Conservation (phyloP, 106 monocot genomes). For the Triglochin maritima region DNA sequence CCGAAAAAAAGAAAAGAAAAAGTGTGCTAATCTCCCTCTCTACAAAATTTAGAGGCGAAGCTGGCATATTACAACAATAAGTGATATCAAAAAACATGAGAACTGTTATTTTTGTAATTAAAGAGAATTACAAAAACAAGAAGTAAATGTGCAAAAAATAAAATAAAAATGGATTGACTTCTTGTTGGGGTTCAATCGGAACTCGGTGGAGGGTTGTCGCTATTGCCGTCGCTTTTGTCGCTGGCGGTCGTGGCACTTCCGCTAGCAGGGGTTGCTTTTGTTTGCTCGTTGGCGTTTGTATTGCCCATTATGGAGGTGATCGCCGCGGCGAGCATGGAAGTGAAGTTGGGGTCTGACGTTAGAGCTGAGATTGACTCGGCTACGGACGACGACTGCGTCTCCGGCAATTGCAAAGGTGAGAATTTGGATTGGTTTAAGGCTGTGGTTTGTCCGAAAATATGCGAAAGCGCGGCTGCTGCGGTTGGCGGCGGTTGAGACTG, state of each 20-base stretch:
- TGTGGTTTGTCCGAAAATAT: constrained; percentile 30
- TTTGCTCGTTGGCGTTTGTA: background rate
- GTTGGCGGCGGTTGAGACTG: background rate
- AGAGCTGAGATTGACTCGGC: constrained; percentile 45
- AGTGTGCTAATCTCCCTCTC: too few relatives aligned
- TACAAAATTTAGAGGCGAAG: too few relatives aligned
- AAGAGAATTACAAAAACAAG: too few relatives aligned
- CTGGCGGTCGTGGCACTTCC: background rate
- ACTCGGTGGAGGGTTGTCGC: background rate
- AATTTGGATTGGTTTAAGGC: constrained; percentile 60
- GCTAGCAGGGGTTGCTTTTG: background rate
- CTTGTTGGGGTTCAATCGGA: background rate
- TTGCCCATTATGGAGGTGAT: constrained; percentile 57
- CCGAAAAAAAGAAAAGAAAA: too few relatives aligned
- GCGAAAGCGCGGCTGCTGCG: constrained; percentile 2
- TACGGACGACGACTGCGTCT: constrained; percentile 9
- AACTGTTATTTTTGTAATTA: too few relatives aligned
- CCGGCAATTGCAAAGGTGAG: constrained; percentile 48
- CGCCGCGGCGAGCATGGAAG: constrained; percentile 48
- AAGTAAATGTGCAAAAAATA: too few relatives aligned
- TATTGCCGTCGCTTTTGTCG: background rate
- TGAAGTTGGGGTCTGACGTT: constrained; percentile 59
- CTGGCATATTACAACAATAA: too few relatives aligned
- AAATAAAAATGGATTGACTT: too few relatives aligned
- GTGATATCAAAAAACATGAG: too few relatives aligned